phyloP scores from a whole-genome alignment of 306 rosid species.

The Malus fusca region DNA sequence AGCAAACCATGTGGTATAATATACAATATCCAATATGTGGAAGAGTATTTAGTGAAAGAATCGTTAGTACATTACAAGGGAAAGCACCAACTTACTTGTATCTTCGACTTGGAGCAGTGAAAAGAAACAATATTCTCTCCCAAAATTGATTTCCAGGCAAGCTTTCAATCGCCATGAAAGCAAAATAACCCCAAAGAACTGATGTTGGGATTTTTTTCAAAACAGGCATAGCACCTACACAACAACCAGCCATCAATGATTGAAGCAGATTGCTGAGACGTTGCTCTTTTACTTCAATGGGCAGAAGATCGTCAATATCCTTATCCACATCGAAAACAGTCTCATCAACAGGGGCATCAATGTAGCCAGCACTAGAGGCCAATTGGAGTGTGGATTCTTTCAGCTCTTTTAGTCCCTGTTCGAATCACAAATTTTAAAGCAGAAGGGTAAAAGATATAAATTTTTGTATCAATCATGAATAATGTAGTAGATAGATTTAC shows the following conservation, averaged over 20 bases:
- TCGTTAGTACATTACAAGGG: neutral
- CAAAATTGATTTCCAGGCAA: conserved; percentile 97
- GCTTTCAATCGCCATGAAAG: conserved; percentile 98
- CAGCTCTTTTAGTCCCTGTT: conserved; percentile 74
- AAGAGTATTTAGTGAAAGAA: conserved; percentile 2
- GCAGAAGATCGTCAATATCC: conserved; percentile 88
- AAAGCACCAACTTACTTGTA: conserved; percentile 52
- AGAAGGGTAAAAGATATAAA: conserved; percentile 2
- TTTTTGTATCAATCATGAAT: conserved; percentile 13
- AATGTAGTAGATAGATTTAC: conserved; percentile 33
- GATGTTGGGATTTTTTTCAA: conserved; percentile 88
- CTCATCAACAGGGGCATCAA: conserved; percentile 89
- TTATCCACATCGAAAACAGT: conserved; percentile 74
- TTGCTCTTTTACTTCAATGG: conserved; percentile 87
- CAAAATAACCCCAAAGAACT: conserved; percentile 97
- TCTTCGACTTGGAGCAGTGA: conserved; percentile 93
- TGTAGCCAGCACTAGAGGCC: conserved; percentile 69
- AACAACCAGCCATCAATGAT: conserved; percentile 67
- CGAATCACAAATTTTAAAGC: conserved; percentile 13
- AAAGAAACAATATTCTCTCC: conserved; percentile 88
- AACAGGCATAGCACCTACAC: conserved; percentile 94
- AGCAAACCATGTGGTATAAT: neutral
- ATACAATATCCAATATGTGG: neutral
- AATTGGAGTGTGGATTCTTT: conserved; percentile 75
- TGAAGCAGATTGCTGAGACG: conserved; percentile 91